Conservation (phyloP, 1,284 basidiomycete species). For the Baeospora myosura region DNA sequence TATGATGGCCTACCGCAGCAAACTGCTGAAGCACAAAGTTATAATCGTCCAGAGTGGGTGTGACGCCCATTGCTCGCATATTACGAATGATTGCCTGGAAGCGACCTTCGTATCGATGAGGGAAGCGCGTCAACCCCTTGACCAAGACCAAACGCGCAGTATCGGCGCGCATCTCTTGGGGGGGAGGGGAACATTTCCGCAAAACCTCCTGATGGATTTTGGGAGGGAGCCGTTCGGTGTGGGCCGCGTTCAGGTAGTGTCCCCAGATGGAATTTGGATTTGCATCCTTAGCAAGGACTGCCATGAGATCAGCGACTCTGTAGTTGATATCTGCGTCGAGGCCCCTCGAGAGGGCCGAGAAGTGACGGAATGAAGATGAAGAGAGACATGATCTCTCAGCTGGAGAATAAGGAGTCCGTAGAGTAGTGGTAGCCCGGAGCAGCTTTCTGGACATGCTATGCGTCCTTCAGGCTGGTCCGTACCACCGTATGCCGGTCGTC, state of each 20-base stretch:
- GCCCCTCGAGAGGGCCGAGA: too few relatives aligned
- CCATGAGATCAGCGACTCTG: too few relatives aligned
- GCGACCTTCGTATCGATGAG: constrained; percentile 53
- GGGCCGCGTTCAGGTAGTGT: constrained; percentile 38
- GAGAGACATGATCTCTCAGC: too few relatives aligned
- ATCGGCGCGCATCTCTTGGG: constrained; percentile 35
- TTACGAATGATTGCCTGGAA: constrained; percentile 60
- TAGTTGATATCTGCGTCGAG: too few relatives aligned
- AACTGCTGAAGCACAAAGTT: constrained; percentile 68
- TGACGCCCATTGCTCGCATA: constrained; percentile 46
- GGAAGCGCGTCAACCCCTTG: constrained; percentile 25
- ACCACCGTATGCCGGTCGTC: too few relatives aligned
- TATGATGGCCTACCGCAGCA: constrained; percentile 60
- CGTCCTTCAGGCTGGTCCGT: too few relatives aligned
- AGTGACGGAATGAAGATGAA: too few relatives aligned
- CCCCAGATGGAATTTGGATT: too few relatives aligned
- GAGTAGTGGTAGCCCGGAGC: too few relatives aligned
- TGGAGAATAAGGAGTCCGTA: too few relatives aligned
- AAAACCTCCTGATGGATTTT: constrained; percentile 62
- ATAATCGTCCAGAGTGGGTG: constrained; percentile 57
- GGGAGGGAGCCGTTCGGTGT: constrained; percentile 44
- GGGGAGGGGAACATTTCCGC: constrained; percentile 49
- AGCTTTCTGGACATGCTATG: too few relatives aligned
- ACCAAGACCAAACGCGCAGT: constrained; percentile 31
- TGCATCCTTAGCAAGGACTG: too few relatives aligned